Evolutionary conservation across 208 protist species (phyloP).

Genomic region (Leishmania martiniquensis): DNA sequence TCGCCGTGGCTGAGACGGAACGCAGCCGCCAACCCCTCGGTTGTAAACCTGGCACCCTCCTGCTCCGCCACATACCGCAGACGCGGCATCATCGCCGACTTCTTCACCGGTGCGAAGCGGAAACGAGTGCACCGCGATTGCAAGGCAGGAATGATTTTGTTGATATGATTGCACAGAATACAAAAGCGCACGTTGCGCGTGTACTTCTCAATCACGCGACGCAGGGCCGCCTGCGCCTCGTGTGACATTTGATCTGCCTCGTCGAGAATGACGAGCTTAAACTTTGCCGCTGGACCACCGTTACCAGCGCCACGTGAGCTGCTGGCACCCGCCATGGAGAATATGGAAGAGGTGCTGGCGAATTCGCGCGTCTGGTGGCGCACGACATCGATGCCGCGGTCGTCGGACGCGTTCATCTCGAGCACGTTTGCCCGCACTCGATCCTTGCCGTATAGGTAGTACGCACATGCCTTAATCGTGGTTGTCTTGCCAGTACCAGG

Average conservation of each 20-base stretch:
- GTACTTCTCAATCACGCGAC: conserved; percentile 99
- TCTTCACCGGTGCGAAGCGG: conserved; percentile 95
- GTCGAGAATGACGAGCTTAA: conserved; percentile 99
- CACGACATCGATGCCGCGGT: conserved; percentile 99
- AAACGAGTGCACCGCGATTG: conserved; percentile 99
- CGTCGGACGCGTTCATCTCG: conserved; percentile 99
- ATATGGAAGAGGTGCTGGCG: conserved; percentile 96
- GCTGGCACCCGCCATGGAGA: conserved; percentile 52
- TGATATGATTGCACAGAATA: conserved; percentile 99
- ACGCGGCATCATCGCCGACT: conserved; percentile 82
- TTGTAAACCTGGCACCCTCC: conserved; percentile 84
- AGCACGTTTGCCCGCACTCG: conserved; percentile 87
- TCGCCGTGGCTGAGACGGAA: conserved; percentile 95
- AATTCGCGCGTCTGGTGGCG: conserved; percentile 98
- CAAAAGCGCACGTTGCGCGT: conserved; percentile 98
- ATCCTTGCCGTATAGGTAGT: conserved; percentile 94
- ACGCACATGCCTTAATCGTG: conserved; percentile 88
- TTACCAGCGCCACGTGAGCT: neutral
- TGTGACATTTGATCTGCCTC: conserved; percentile 99
- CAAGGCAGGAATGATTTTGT: conserved; percentile 95
- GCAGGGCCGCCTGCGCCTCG: conserved; percentile 97
- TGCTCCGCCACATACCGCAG: conserved; percentile 83
- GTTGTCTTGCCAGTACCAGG: conserved; percentile 94
- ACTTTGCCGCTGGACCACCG: conserved; percentile 28
- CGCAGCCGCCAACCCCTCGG: conserved; percentile 92